Base-by-base conservation (phyloP, 192 early-diverging fungal species). In the Physocladia obscura region DNA sequence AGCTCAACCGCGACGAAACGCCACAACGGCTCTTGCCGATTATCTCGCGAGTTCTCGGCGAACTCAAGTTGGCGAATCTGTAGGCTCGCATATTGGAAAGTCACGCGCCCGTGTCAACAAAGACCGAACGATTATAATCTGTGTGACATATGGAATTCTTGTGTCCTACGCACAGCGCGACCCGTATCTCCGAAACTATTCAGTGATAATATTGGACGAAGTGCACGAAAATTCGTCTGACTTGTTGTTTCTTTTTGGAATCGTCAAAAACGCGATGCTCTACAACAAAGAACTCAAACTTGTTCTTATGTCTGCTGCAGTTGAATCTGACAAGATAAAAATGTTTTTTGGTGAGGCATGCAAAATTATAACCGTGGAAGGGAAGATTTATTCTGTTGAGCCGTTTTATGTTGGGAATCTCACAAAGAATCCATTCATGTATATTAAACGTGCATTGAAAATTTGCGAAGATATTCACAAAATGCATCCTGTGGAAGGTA, bases 121-220 rank as follows among this genome's bases (percentile, higher is more conserved):
- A 48, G 30, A 49, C 26, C 52, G 55, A 17, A 78, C 73, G 4
- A 40, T 77, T 27, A 49, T 77, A 35, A 59, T 34, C 2, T 77
- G 67, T 50, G 59, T 63, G 4, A 77, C 76, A 49, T 71, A 74
- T 38, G 76, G 76, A 6, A 77, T 77, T 49, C 60, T 77, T 1
- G 39, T 77, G 19, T 19, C 35, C 3, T 65, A 76, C 49, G 61
- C 69, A 2, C 38, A 32, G 27, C 35, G 35, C 26, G 70, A 75
- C 49, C 62, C 74, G 44, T 30, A 29, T 1, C 36, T 75, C 2
- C 31, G 29, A 4, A 32, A 31, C 11, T 75, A 37, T 32, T 71
- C 68, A 2, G 69, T 75, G 21, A 44, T 75, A 15, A 47, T 75
- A 11, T 44, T 75, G 13, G 74, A 75, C 49, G 74, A 75, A 52